Conservation (phyloP, 2,329 filamentous ascomycete genomes). For the Salinomyces thailandicus region DNA sequence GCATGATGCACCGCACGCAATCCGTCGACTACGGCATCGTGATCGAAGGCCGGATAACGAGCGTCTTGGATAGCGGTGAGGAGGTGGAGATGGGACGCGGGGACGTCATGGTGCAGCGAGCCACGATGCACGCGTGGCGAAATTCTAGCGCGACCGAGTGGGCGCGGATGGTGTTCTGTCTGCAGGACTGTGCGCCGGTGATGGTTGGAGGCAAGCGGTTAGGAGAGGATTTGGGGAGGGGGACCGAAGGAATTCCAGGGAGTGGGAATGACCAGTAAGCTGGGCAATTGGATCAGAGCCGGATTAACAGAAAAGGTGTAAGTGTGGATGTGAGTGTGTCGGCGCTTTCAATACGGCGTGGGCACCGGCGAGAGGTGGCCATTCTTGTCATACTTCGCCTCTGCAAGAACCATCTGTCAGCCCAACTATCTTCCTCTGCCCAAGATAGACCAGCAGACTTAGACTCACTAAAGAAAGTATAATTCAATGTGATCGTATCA, state of each 20-base stretch:
- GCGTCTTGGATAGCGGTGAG: conserved; percentile 26
- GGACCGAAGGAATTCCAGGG: conserved; percentile 13
- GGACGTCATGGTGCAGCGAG: conserved; percentile 30
- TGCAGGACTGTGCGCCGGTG: conserved; percentile 23
- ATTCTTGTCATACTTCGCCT: conserved; percentile 76
- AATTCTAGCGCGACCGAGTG: conserved; percentile 23
- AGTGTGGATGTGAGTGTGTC: no score
- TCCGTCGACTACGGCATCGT: conserved; percentile 29
- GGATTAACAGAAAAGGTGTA: no score
- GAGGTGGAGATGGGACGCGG: conserved; percentile 25
- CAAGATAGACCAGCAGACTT: no score
- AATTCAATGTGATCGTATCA: conserved; percentile 89
- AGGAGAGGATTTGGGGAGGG: conserved; percentile 20
- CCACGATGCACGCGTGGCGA: conserved; percentile 28
- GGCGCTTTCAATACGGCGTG: conserved; percentile 12
- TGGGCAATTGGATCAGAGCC: no score
- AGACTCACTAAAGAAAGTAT: conserved; percentile 92
- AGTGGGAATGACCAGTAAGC: conserved; percentile 9
- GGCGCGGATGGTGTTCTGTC: conserved; percentile 24
- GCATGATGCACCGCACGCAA: conserved; percentile 30
- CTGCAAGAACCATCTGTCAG: conserved; percentile 33
- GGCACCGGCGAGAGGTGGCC: conserved; percentile 55
- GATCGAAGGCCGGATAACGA: conserved; percentile 25
- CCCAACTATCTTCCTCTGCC: neutral
- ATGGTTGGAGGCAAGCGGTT: conserved; percentile 17